Evolutionary conservation across 2,329 filamentous ascomycete species (phyloP).

Genomic region (Colletotrichum orbiculare): DNA sequence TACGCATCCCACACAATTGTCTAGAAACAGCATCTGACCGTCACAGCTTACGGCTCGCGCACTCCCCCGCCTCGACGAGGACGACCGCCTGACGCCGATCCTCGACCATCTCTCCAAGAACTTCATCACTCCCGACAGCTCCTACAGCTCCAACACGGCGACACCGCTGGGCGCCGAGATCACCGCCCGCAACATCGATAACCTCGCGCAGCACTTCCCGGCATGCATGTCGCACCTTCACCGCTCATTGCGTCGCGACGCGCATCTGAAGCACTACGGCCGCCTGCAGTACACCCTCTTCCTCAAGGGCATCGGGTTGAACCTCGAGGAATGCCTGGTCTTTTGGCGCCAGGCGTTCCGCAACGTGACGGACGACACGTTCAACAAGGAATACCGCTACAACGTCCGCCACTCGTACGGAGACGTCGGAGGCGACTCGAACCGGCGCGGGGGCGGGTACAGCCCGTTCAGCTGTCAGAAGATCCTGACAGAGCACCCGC

Average conservation of each 20-base stretch:
- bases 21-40: conserved; percentile 20
- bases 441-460: conserved; percentile 87
- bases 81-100: conserved; percentile 82
- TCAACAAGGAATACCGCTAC: conserved; percentile 98
- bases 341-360: conserved; percentile 93
- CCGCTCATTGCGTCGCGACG: conserved; percentile 84
- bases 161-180: conserved; percentile 78
- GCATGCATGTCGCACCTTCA: conserved; percentile 96
- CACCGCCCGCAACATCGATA: conserved; percentile 82
- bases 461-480: conserved; percentile 95
- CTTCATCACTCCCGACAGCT: conserved; percentile 90
- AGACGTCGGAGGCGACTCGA: conserved; percentile 92
- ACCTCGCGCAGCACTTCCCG: conserved; percentile 83
- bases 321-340: conserved; percentile 87
- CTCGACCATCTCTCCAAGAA: conserved; percentile 89
- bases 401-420: conserved; percentile 96
- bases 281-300: conserved; percentile 96
- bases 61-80: conserved; percentile 92
- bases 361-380: conserved; percentile 90
- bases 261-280: conserved; percentile 92
- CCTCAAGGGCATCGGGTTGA: conserved; percentile 93
- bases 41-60: conserved; percentile 85
- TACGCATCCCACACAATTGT: not conserved
- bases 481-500: conserved; percentile 88
- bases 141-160: conserved; percentile 74